These are phyloP conservation scores for Candida mesenterica DNA, from an alignment of 1,139 yeast species.

Conservation along the genomic window DNA sequence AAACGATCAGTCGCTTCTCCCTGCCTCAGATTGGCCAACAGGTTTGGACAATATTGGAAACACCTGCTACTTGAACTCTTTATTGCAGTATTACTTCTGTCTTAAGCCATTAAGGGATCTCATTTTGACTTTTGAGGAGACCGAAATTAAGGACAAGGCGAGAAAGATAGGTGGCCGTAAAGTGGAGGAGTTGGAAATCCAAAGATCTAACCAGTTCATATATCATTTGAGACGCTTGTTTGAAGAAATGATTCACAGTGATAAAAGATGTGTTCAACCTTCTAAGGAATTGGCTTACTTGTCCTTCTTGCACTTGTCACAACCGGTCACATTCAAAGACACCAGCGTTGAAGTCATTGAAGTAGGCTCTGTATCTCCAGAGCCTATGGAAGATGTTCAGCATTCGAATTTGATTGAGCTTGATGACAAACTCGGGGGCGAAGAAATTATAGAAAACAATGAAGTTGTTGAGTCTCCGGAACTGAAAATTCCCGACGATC, in stretches of 20 bases:
- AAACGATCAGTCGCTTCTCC: conserved; percentile 58
- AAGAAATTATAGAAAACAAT: too few relatives aligned
- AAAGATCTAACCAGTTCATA: conserved; percentile 78
- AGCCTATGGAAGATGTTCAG: conserved; percentile 1
- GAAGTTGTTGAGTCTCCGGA: conserved; percentile 16
- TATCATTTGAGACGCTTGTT: conserved; percentile 69
- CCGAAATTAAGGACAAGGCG: conserved; percentile 17
- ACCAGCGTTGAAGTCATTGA: conserved; percentile 8
- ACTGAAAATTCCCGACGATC: conserved; percentile 11
- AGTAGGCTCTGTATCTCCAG: background rate
- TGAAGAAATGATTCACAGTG: conserved; percentile 62
- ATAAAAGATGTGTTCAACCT: conserved; percentile 71
- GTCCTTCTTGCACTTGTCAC: conserved; percentile 76
- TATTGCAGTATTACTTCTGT: conserved; percentile 85
- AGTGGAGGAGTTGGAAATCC: conserved; percentile 70
- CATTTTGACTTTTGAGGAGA: conserved; percentile 53
- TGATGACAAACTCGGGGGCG: conserved; percentile 7
- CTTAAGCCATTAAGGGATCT: conserved; percentile 76
- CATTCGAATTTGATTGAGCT: conserved; percentile 10
- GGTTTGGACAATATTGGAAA: conserved; percentile 94
- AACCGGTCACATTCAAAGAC: conserved; percentile 56
- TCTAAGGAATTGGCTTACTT: conserved; percentile 81
- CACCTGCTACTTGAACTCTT: conserved; percentile 89
- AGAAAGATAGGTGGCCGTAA: conserved; percentile 84
- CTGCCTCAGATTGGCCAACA: conserved; percentile 76